Conservation (phyloP, 345 rosid species). For the Laguncularia racemosa region DNA sequence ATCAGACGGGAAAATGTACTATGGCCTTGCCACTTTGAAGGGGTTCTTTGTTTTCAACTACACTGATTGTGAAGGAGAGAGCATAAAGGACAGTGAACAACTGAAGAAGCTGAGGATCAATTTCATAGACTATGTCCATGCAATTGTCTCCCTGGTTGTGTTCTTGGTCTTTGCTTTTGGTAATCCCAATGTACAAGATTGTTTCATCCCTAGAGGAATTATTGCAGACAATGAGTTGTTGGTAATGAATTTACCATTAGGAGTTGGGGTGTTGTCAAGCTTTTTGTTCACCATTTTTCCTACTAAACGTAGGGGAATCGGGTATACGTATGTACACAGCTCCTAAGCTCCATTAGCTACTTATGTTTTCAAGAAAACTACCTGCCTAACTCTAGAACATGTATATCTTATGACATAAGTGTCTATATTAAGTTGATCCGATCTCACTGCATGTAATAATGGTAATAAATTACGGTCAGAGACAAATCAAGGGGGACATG, state of each 20-base stretch:
- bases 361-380: too few species aligned
- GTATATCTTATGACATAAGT: too few species aligned
- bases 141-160: slow-evolving; percentile 29
- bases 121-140: slow-evolving; percentile 39
- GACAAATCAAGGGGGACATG: too few species aligned
- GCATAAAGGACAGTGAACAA: not conserved
- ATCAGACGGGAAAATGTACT: slow-evolving; percentile 23
- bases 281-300: slow-evolving; percentile 46
- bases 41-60: slow-evolving; percentile 31
- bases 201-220: slow-evolving; percentile 22
- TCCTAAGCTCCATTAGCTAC: too few species aligned
- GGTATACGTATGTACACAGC: slow-evolving; percentile 10
- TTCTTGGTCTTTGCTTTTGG: slow-evolving; percentile 43
- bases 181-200: slow-evolving; percentile 28
- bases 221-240: slow-evolving; percentile 6
- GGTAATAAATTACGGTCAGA: too few species aligned
- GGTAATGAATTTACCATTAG: slow-evolving; percentile 27
- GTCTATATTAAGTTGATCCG: too few species aligned
- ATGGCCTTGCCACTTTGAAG: slow-evolving; percentile 32
- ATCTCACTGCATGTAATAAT: too few species aligned
- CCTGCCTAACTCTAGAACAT: too few species aligned
- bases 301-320: slow-evolving; percentile 45
- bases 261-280: slow-evolving; percentile 28
- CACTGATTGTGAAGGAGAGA: not conserved
- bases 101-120: slow-evolving; percentile 11